Base-by-base conservation (phyloP, 768 basidiomycete genomes). In the Termitomyces sp. region DNA sequence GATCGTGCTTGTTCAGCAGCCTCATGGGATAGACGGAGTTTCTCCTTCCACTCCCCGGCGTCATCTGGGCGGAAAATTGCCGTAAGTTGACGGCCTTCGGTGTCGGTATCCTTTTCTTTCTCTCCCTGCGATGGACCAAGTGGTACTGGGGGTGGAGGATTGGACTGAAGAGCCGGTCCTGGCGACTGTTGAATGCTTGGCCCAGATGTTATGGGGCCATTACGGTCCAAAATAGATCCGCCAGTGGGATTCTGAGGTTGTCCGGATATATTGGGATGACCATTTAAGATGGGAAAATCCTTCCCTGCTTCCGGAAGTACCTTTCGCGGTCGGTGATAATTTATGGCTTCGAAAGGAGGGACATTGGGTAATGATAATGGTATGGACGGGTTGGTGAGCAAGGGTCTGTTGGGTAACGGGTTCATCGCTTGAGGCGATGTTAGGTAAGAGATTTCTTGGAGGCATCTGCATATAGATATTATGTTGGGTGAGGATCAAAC, bases 351-450 rank as follows among this genome's bases (percentile, higher is more conserved):
- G 63, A 88, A 91, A 10, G 84, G 79, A 47, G 88, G 84, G 16
- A 86, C 79, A 63, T 88, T 89, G 49, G 86, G 86, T 55, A 89
- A 73, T 39, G 84, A 74, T 59, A 88, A 76, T 37, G 85, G 80
- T 53, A 86, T 78, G 47, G 81, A 76, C 28, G 85, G 70, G 65
- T 84, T 89, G 63, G 80, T 84, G 56, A 86, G 71, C 55, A 93
- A 77, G 2, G 91, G 89, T 64, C 92, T 84, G 58, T 93, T 90
- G 3, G 94, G 94, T 50, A 98, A 78, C 43, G 97, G 97, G 69
- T 99, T 99, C 82, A 98, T 88, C 6, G 97, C 95, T 70, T 97
- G 91, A 1, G 94, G 88, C 0, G 96, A 98, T 1, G 97, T 99
- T 53, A 99, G 77, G 72, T 99, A 99, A 12, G 92, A 91, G 62